phyloP scores from a whole-genome alignment of 495 filamentous ascomycete genomes.

The Neurospora hispaniola region DNA sequence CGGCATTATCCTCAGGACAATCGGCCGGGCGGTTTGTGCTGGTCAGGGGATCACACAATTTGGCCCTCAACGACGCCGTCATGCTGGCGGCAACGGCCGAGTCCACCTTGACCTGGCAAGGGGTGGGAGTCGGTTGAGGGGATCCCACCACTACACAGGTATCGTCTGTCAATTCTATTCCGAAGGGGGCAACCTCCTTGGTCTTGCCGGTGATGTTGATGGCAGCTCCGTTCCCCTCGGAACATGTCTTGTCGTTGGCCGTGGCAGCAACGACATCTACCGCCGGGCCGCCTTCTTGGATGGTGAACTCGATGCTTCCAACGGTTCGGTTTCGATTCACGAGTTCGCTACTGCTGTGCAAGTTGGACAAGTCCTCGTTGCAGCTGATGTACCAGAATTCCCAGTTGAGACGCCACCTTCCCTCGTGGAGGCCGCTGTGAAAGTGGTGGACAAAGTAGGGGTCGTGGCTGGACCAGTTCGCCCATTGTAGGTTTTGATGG shows the following conservation, averaged over 20 bases:
- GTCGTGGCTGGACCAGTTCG: conserved; percentile 13
- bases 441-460: conserved; percentile 13
- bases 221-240: neutral
- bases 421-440: conserved; percentile 3
- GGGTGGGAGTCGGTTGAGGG: neutral
- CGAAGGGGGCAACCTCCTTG: neutral
- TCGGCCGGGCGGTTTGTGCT: neutral
- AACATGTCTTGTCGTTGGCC: neutral
- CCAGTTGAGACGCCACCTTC: conserved; percentile 13
- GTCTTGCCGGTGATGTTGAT: neutral
- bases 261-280: conserved; percentile 22
- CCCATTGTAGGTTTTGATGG: neutral
- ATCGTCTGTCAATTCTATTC: neutral
- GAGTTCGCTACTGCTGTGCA: neutral
- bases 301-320: conserved; percentile 8
- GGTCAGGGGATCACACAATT: neutral
- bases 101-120: conserved; percentile 5
- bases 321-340: neutral
- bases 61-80: neutral
- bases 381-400: conserved; percentile 7
- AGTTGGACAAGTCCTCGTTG: neutral
- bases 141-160: neutral
- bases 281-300: conserved; percentile 11
- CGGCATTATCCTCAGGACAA: neutral
- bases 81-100: conserved; percentile 7